A percentile compares a stretch with the other conserved stretches of the same genome.
phyloP scores from a whole-genome alignment of 148 eudicot genomes.

The Heliosperma pusillum region DNA sequence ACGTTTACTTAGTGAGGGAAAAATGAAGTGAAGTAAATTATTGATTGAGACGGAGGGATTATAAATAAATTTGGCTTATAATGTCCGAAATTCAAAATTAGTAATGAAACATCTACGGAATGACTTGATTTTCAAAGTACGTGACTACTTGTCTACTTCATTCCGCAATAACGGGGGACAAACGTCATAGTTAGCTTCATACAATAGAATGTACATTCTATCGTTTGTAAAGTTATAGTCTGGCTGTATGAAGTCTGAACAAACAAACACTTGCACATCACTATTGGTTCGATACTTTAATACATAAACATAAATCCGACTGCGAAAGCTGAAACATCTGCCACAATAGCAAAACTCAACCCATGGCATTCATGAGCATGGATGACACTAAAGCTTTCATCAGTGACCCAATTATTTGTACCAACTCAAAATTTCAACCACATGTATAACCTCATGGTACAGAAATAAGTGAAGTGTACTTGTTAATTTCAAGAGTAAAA shows the following conservation, averaged over 20 bases:
- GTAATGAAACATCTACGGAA: background rate
- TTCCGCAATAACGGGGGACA: background rate
- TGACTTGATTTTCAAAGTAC: background rate
- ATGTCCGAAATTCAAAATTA: background rate
- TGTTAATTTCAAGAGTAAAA: background rate
- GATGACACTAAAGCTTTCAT: background rate
- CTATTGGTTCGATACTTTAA: background rate
- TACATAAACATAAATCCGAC: constrained; percentile 6
- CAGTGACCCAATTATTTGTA: background rate
- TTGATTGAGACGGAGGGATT: background rate
- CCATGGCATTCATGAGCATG: background rate
- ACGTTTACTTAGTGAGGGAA: no score
- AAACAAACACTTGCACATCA: background rate
- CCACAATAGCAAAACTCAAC: background rate
- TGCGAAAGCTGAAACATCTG: background rate
- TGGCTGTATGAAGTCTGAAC: background rate
- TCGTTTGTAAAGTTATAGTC: background rate
- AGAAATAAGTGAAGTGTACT: constrained; percentile 3
- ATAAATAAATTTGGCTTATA: background rate
- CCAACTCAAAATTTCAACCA: constrained; percentile 1
- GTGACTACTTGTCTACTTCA: background rate
- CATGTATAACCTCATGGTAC: background rate
- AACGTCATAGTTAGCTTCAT: background rate
- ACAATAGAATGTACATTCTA: background rate
- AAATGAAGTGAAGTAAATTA: no score